phyloP scores from a whole-genome alignment of 2,329 filamentous ascomycete genomes.

The Plectosphaerella plurivora region DNA sequence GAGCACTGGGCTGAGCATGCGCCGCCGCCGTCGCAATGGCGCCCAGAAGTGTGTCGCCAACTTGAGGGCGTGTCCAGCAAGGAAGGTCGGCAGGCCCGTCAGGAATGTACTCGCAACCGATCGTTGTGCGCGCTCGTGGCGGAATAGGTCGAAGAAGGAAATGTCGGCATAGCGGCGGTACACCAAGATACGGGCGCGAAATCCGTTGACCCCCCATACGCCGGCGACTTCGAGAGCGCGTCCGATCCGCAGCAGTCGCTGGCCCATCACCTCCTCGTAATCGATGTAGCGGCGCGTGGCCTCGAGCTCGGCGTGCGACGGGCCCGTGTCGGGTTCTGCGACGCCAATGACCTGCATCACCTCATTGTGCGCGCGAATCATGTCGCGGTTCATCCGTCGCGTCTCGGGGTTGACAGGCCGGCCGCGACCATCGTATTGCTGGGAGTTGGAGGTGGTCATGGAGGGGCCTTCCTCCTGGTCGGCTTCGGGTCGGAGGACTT shows the following conservation, averaged over 20 bases:
- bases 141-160: slow-evolving; percentile 41
- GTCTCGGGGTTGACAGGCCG: slow-evolving; percentile 52
- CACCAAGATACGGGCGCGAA: slow-evolving; percentile 51
- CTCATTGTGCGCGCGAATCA: slow-evolving; percentile 58
- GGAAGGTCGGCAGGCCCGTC: slow-evolving; percentile 34
- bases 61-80: slow-evolving; percentile 26
- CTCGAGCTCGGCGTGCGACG: slow-evolving; percentile 32
- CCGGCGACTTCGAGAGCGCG: slow-evolving; percentile 34
- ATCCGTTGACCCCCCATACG: slow-evolving; percentile 47
- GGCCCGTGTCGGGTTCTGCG: slow-evolving; percentile 50
- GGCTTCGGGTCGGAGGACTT: slow-evolving; percentile 37
- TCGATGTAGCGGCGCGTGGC: slow-evolving; percentile 36
- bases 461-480: slow-evolving; percentile 25
- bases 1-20: slow-evolving; percentile 14
- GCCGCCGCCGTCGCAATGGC: slow-evolving; percentile 10
- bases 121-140: slow-evolving; percentile 25
- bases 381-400: slow-evolving; percentile 49
- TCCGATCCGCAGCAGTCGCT: slow-evolving; percentile 26
- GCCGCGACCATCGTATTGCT: slow-evolving; percentile 51
- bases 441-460: slow-evolving; percentile 33
- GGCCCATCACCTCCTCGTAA: slow-evolving; percentile 44
- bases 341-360: slow-evolving; percentile 61
- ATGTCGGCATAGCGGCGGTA: slow-evolving; percentile 45
- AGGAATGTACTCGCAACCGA: slow-evolving; percentile 27
- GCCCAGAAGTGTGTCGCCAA: slow-evolving; percentile 16